A percentile compares a stretch with the other conserved stretches of the same genome.
Evolutionary conservation across 1,284 basidiomycete species (phyloP).

Genomic region (Ceratobasidium sp.): DNA sequence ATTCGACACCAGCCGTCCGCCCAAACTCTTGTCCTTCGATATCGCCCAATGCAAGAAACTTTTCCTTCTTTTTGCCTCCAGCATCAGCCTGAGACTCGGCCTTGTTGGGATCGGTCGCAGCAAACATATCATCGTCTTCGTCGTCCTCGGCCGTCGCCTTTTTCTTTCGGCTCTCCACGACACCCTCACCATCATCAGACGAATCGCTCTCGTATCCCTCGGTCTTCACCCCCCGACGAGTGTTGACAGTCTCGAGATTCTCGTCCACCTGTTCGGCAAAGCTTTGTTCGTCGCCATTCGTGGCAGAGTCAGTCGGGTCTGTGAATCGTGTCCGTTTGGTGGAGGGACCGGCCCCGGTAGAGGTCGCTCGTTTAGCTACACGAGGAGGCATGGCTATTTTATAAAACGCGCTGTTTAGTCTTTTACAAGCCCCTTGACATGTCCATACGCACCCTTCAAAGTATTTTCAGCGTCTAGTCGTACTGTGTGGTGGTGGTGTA

Average conservation of each 20-base stretch:
- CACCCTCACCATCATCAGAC: slow-evolving; percentile 89
- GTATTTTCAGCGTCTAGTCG: no score
- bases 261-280: slow-evolving; percentile 79
- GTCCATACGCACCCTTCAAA: neutral
- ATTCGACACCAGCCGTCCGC: slow-evolving; percentile 54
- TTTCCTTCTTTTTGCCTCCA: slow-evolving; percentile 67
- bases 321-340: slow-evolving; percentile 41
- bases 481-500: neutral
- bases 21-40: slow-evolving; percentile 95
- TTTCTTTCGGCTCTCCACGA: slow-evolving; percentile 74
- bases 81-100: slow-evolving; percentile 52
- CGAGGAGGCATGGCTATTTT: slow-evolving; percentile 13
- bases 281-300: slow-evolving; percentile 38
- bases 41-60: slow-evolving; percentile 86
- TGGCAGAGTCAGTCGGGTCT: slow-evolving; percentile 37
- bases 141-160: slow-evolving; percentile 57
- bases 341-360: slow-evolving; percentile 38
- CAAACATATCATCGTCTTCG: slow-evolving; percentile 86
- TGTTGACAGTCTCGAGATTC: slow-evolving; percentile 60
- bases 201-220: slow-evolving; percentile 96
- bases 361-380: slow-evolving; percentile 28
- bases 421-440: neutral
- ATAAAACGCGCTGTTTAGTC: neutral
- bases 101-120: slow-evolving; percentile 65
- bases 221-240: slow-evolving; percentile 75